Percentiles rank a stretch among this genome's conserved stretches.
Evolutionary conservation across 73 alveolate species (phyloP).

Genomic region (Uronychia setigera): DNA sequence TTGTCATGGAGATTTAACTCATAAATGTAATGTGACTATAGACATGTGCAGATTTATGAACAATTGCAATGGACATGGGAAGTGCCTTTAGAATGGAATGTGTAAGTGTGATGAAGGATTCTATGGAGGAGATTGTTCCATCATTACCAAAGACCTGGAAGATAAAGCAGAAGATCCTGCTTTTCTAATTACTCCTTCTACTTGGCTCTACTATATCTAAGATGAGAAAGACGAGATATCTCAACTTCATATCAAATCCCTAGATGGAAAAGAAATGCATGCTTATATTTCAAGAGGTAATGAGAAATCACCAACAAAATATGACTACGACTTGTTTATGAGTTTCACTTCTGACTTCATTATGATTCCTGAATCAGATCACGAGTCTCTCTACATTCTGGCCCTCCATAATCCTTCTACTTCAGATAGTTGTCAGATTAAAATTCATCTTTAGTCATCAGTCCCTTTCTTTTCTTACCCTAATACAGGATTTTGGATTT

Average conservation of each 20-base stretch:
- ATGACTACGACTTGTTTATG: not conserved
- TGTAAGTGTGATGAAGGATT: slow-evolving; percentile 1
- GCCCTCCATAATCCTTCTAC: not conserved
- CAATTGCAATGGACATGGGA: slow-evolving; percentile 20
- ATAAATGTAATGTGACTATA: not conserved
- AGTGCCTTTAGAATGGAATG: not conserved
- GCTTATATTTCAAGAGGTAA: not conserved
- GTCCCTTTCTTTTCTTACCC: not conserved
- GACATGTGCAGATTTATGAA: slow-evolving; percentile 18
- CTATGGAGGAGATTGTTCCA: slow-evolving; percentile 11
- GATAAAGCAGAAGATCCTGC: not conserved
- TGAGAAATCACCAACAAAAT: not conserved
- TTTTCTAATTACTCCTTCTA: not conserved
- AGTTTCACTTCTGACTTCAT: not conserved
- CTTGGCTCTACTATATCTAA: not conserved
- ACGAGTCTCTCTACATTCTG: not conserved
- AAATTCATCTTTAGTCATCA: not conserved
- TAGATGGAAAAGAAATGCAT: not conserved
- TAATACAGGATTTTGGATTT: not conserved
- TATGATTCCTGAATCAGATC: not conserved
- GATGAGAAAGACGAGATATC: not conserved
- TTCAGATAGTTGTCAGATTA: not conserved
- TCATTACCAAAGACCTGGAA: not conserved
- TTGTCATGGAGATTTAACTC: slow-evolving; percentile 19
- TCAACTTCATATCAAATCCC: not conserved